Conservation (phyloP, 2,329 filamentous ascomycete genomes). For the Phaeosphaeriaceae sp. region DNA sequence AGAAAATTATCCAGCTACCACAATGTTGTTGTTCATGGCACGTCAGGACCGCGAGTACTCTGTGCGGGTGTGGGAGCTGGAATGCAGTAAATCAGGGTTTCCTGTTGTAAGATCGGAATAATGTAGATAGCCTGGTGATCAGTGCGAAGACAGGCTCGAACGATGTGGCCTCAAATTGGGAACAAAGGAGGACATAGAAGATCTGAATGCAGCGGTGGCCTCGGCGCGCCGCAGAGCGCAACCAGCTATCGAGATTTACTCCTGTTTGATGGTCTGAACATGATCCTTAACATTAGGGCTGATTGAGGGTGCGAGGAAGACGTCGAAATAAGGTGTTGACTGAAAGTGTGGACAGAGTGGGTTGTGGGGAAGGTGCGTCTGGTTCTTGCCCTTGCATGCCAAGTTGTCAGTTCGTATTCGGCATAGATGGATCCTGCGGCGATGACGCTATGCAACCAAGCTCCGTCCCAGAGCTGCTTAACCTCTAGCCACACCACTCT, state of each 20-base stretch:
- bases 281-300: background rate
- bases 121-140: background rate
- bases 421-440: background rate
- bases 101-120: too few species aligned
- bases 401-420: conserved; percentile 6
- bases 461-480: background rate
- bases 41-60: background rate
- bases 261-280: background rate
- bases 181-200: background rate
- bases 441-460: conserved; percentile 4
- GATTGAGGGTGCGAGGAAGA: background rate
- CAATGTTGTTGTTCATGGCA: background rate
- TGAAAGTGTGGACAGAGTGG: background rate
- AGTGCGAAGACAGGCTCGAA: background rate
- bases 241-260: background rate
- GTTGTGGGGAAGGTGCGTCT: background rate
- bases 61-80: too few species aligned
- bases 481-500: background rate
- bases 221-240: background rate
- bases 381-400: conserved; percentile 3
- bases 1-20: background rate
- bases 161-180: background rate
- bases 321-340: background rate
- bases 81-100: too few species aligned
- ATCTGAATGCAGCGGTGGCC: background rate